Evolutionary conservation across 2,329 filamentous ascomycete genomes (phyloP).

Genomic region (Endoconidiophora laricicola): DNA sequence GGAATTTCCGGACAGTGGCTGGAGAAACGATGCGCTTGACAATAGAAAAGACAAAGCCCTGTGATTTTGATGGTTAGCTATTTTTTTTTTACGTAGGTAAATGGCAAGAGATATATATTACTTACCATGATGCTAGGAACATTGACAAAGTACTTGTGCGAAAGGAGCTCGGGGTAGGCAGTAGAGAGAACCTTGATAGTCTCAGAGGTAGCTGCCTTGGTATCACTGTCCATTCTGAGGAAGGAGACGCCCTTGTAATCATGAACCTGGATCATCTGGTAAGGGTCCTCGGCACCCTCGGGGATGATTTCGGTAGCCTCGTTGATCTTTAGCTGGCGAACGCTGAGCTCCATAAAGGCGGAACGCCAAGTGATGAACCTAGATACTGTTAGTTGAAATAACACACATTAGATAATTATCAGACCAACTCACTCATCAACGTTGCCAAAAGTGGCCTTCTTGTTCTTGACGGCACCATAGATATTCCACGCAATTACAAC

Average conservation of each 20-base stretch:
- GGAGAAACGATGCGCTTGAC: slow-evolving; percentile 61
- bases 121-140: slow-evolving; percentile 63
- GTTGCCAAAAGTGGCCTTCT: slow-evolving; percentile 69
- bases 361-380: slow-evolving; percentile 86
- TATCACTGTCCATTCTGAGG: slow-evolving; percentile 59
- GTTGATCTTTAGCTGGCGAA: slow-evolving; percentile 55
- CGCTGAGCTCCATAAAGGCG: slow-evolving; percentile 73
- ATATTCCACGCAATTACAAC: slow-evolving; percentile 77
- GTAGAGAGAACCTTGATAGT: slow-evolving; percentile 67
- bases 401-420: not conserved
- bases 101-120: not conserved
- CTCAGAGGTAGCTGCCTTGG: slow-evolving; percentile 61
- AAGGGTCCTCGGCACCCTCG: slow-evolving; percentile 60
- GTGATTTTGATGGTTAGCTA: not conserved
- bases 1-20: slow-evolving; percentile 64
- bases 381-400: not conserved
- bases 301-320: slow-evolving; percentile 55
- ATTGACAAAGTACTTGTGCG: slow-evolving; percentile 88
- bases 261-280: slow-evolving; percentile 84
- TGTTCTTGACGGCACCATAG: slow-evolving; percentile 70
- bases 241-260: slow-evolving; percentile 84
- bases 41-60: slow-evolving; percentile 58
- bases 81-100: not conserved
- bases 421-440: slow-evolving; percentile 50
- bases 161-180: slow-evolving; percentile 75